Conservation (phyloP, 257 asterid genomes). For the Solanum neorickii region DNA sequence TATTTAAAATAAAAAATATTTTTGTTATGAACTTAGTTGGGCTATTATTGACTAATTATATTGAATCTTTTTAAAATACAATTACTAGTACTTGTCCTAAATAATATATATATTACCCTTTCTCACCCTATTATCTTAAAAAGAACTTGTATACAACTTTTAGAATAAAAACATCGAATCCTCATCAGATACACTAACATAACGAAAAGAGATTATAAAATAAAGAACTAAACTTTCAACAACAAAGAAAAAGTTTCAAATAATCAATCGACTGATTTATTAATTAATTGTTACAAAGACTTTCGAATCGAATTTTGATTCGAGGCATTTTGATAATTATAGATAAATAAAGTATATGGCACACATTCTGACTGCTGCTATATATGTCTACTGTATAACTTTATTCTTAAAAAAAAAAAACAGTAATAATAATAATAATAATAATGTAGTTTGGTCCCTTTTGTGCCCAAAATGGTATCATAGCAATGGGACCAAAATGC, state of each 20-base stretch:
- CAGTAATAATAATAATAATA: background rate
- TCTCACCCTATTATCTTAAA: background rate
- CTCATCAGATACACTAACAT: rapidly evolving
- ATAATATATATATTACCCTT: background rate
- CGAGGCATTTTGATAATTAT: background rate
- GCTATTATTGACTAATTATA: background rate
- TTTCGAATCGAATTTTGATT: background rate
- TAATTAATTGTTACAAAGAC: background rate
- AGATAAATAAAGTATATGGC: background rate
- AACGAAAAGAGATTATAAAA: background rate
- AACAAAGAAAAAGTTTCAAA: no score
- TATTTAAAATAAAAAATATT: background rate
- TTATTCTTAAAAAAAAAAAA: background rate
- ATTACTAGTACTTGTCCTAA: background rate
- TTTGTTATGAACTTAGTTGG: background rate
- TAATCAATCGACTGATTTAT: no score
- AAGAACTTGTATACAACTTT: background rate
- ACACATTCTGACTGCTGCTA: background rate
- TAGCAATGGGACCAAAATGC: slow-evolving; percentile 3
- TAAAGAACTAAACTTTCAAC: no score
- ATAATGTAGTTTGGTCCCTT: background rate
- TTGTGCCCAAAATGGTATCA: background rate
- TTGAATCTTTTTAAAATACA: background rate
- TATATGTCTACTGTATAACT: background rate
- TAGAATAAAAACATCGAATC: no score